Evolutionary conservation across 208 protist species (phyloP), one percentile per base, ranked within the genome.

Genomic region (Trypanosomatidae sp.): DNA sequence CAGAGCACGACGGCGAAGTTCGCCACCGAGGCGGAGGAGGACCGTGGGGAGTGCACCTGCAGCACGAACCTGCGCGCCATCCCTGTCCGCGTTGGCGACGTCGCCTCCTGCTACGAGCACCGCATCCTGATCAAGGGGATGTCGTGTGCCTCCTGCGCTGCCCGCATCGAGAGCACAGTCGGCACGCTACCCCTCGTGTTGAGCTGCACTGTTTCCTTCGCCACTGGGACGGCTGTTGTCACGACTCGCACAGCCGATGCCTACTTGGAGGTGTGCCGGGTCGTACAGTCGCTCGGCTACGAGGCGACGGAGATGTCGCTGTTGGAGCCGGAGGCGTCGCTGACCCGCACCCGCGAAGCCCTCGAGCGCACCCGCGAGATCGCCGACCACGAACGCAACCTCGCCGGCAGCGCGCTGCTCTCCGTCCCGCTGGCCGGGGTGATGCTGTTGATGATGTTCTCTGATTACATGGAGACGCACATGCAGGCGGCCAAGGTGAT

Each of bases 71-170:
- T 77, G 67, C 73, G 55, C 50, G 71, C 71, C 43, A 28, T 71
- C 2, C 73, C 74, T 0, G 53, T 80, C 36, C 19, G 70, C 36
- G 52, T 66, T 1, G 75, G 59, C n/a, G 58, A 53, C 28, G 60
- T 71, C 28, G 52, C 65, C 22, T 77, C 69, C 3, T 69, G 58
- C 36, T 76, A 77, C 43, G 77, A 77, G 36, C 71, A 81, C 53
- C 69, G 62, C 8, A 36, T 95, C 2, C 30, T 90, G 10, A 76
- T 98, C 39, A 53, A 90, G 47, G 94, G 95, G 33, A 98, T 98
- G 96, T 94, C 95, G 44, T 98, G 97, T 76, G 84, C 83, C n/a
- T 94, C 92, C 12, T 98, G 97, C 73, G 92, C 95, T 28, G 81
- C 86, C 17, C 87, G 86, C 7, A 97, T 98, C 44, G 95, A 98